These are phyloP conservation scores for Fusarium neocosmosporiellum DNA, from an alignment of 2,329 filamentous ascomycete genomes.

Conservation along the genomic window DNA sequence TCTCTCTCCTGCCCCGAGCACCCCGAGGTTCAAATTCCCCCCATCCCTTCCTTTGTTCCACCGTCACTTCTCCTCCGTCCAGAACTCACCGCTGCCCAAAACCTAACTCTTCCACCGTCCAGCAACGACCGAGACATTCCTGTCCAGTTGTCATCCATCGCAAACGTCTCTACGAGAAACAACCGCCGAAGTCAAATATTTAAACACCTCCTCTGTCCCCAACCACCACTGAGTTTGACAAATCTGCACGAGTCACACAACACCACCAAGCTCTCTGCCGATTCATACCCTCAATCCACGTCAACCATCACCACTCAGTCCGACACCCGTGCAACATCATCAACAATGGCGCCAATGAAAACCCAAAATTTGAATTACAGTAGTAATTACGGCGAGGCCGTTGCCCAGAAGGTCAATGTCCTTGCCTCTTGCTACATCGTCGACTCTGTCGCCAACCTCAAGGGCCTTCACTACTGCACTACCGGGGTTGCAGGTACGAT, in stretches of 20 bases:
- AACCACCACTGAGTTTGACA: slow-evolving; percentile 9
- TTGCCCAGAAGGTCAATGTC: slow-evolving; percentile 75
- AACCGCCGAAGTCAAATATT: background rate
- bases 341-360: slow-evolving; percentile 76
- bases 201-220: background rate
- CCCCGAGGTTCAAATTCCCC: slow-evolving; percentile 33
- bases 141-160: slow-evolving; percentile 2
- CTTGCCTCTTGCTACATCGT: slow-evolving; percentile 94
- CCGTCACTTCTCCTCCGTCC: slow-evolving; percentile 16
- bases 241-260: slow-evolving; percentile 9
- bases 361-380: slow-evolving; percentile 74
- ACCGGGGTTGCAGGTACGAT: slow-evolving; percentile 81
- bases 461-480: slow-evolving; percentile 96
- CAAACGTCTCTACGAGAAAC: slow-evolving; percentile 15
- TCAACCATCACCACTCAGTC: slow-evolving; percentile 26
- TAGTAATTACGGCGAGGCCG: slow-evolving; percentile 81
- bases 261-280: slow-evolving; percentile 19
- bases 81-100: slow-evolving; percentile 36
- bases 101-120: slow-evolving; percentile 15
- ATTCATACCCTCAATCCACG: slow-evolving; percentile 19
- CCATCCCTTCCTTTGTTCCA: slow-evolving; percentile 12
- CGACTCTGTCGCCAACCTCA: slow-evolving; percentile 76
- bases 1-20: slow-evolving; percentile 29
- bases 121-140: slow-evolving; percentile 14
- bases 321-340: slow-evolving; percentile 41